Base-by-base conservation (phyloP, 2,329 filamentous ascomycete genomes). In the Thyridium curvatum region DNA sequence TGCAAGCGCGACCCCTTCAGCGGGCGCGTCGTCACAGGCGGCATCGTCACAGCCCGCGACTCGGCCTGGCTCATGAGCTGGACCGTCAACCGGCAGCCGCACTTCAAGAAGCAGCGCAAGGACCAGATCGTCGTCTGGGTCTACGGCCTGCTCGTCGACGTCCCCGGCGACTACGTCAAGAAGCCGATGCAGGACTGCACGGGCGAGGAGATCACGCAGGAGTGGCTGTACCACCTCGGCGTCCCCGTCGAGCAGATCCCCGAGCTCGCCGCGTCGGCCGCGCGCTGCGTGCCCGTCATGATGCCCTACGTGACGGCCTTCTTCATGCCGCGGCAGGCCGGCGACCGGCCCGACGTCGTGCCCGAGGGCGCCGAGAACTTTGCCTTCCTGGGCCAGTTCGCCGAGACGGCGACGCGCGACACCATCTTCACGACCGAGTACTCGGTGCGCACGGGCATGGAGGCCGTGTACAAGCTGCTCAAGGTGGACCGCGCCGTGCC, bases 151-250 rank as follows among this genome's bases (percentile, higher is more conserved):
- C 55, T 58, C n/a, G 60, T 62, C 2, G 55, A 58, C 13, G 44
- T 50, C 30, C 37, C 46, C 3, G 64, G 65, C 7, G 52, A 61
- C 41, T 60, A 51, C 41, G 50, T 65, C 31, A 50, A 58, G 40
- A 68, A 67, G 44, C 52, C 59, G 8, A 66, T 67, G 62, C 42
- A 53, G 8, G 48, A 55, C 15, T 68, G 65, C 41, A 58, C 59
- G 2, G 65, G 64, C 0, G 46, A 52, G 38, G 64, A 69, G 44
- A 60, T 68, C 40, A 50, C 62, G 33, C 51, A 43, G 3, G 65
- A 68, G 45, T 45, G 64, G 21, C 49, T 68, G 3, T 50, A 51
- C 15, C 62, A 66, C 41, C 41, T 68, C 4, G 46, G 55, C 12
- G 58, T 65, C n/a, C 59, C 60, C 1, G 14, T 38, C 2, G 35